Evolutionary conservation across 1,284 basidiomycete genomes (phyloP), one percentile per base, ranked within the genome.

Genomic region (Jaminaea rosea): DNA sequence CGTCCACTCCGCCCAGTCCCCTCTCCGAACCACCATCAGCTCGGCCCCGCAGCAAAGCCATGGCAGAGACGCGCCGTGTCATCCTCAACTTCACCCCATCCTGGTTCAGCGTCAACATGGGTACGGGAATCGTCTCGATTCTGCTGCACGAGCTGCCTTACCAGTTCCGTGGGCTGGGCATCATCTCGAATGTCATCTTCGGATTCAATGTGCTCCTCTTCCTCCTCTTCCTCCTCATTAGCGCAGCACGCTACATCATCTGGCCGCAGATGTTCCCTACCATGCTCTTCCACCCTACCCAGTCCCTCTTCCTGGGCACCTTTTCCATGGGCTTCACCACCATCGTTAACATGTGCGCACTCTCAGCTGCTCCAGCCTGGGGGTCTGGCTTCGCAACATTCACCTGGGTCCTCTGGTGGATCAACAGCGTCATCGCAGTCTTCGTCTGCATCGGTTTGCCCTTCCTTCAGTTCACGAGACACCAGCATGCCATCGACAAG

Each of bases 401-500:
- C 29, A 75, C 85, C 17, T 85, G 85, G 81, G 79, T 68, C 1
- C 65, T 86, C 9, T 88, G 87, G 86, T 88, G 85, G 86, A 58
- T 83, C 32, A 81, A 85, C 58, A 77, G 82, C 1, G 72, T 78
- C 1, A 61, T 85, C 19, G 81, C 85, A 1, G 66, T 83, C 6
- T 23, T 80, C 21, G 82, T 82, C 54, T 82, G 80, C 58, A 81
- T 84, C 69, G 81, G 82, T 8, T 77, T 84, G 53, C 74, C 85
- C 3, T 83, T 85, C 62, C 71, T 81, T 42, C 85, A 86, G 83
- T 79, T 82, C 52, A 82, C 81, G 0, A 73, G 77, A 7, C 86
- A 88, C 31, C 75, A 75, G 1, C 83, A 86, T 61, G 76, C 80
- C 1, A 67, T 83, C 4, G 75, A 80, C 49, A 55, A 53, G 29